Percentiles rank a stretch among this genome's conserved stretches.
These are phyloP conservation scores for Quercus lobata DNA, from an alignment of 331 rosid genomes.

Conservation along the genomic window DNA sequence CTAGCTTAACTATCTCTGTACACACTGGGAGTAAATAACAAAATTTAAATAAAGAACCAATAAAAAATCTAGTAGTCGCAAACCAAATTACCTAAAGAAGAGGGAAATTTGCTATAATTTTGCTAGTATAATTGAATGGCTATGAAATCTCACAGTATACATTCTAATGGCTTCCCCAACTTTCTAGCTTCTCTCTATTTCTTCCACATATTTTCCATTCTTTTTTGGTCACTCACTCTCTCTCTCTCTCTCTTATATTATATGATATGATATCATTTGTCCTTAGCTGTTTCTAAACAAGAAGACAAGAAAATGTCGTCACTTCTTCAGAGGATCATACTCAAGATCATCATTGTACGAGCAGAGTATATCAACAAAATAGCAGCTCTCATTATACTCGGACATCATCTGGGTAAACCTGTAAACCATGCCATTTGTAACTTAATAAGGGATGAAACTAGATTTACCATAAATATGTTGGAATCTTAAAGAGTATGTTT, in stretches of 20 bases:
- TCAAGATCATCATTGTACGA: constrained; percentile 11
- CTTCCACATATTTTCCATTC: neutral
- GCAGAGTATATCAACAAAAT: neutral
- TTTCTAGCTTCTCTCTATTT: neutral
- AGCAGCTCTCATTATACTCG: constrained; percentile 16
- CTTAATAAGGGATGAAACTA: neutral
- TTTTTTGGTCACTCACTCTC: neutral
- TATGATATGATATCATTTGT: neutral
- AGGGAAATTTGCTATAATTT: neutral
- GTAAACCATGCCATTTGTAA: constrained; percentile 12
- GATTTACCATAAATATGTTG: neutral
- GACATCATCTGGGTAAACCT: constrained; percentile 30
- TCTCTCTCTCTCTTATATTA: neutral
- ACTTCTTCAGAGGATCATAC: neutral
- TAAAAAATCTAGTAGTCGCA: neutral
- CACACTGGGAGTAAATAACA: neutral
- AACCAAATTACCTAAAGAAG: neutral
- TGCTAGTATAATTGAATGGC: neutral
- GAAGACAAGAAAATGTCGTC: constrained; percentile 8
- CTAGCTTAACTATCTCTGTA: neutral
- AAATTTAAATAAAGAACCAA: neutral
- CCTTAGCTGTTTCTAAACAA: neutral
- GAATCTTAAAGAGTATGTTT: neutral
- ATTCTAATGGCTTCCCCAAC: neutral
- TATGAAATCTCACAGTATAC: neutral